phyloP scores from a whole-genome alignment of 805 yeast genomes.

The Candida easanensis region DNA sequence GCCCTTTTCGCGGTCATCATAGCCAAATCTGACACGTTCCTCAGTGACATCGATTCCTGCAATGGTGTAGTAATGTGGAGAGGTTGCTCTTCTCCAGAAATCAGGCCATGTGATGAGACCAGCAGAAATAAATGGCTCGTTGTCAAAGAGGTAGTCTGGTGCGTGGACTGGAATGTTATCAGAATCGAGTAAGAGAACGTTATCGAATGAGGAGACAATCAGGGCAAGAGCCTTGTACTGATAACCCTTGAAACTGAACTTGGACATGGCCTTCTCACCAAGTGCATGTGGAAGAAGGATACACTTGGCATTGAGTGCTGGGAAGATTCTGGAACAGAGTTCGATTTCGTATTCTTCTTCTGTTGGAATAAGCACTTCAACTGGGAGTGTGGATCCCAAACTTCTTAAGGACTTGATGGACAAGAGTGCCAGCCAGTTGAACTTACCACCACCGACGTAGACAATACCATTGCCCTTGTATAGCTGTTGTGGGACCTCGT shows the following conservation, averaged over 20 bases:
- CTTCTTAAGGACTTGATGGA: constrained; percentile 48
- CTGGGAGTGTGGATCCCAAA: constrained; percentile 53
- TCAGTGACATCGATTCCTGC: constrained; percentile 52
- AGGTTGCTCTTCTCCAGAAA: constrained; percentile 81
- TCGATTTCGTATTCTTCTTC: constrained; percentile 66
- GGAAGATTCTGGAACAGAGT: constrained; percentile 59
- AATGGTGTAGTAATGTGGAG: constrained; percentile 68
- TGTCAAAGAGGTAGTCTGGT: constrained; percentile 57
- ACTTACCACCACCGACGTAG: constrained; percentile 61
- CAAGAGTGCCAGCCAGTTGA: constrained; percentile 52
- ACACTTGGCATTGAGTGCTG: constrained; percentile 62
- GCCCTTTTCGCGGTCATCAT: constrained; percentile 35
- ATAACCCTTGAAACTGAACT: constrained; percentile 55
- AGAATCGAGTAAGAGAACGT: constrained; percentile 68
- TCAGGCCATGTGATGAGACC: constrained; percentile 78
- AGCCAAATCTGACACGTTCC: constrained; percentile 38
- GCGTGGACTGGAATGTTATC: constrained; percentile 69
- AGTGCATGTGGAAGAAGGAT: constrained; percentile 58
- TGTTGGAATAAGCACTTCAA: constrained; percentile 69
- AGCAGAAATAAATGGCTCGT: constrained; percentile 50
- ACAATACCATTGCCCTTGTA: constrained; percentile 59
- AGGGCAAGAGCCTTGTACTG: constrained; percentile 69
- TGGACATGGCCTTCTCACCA: constrained; percentile 49
- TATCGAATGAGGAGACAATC: constrained; percentile 69
- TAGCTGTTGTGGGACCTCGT: constrained; percentile 40